Percentiles rank a stretch among this genome's conserved stretches.
Conservation (phyloP, 1,284 basidiomycete species). For the Trametes sp. region DNA sequence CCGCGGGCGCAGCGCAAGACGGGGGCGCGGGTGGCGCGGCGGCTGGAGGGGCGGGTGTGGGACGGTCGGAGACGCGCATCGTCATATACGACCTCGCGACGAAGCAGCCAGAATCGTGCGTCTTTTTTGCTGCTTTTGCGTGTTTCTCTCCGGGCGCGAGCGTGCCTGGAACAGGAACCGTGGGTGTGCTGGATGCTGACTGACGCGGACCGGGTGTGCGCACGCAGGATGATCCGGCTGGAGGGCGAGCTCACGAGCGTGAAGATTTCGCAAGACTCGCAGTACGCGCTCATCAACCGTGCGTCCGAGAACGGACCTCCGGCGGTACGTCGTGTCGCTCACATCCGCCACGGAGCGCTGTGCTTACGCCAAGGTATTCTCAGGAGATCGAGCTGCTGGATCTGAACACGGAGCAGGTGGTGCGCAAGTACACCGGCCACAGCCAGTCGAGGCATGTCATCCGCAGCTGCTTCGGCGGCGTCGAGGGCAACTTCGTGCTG, state of each 20-base stretch:
- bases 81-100: slow-evolving; percentile 79
- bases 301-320: slow-evolving; percentile 55
- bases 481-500: slow-evolving; percentile 88
- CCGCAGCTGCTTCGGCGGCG: slow-evolving; percentile 94
- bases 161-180: background rate
- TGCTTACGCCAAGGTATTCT: slow-evolving; percentile 26
- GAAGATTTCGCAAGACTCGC: slow-evolving; percentile 87
- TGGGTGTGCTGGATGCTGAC: background rate
- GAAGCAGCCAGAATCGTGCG: slow-evolving; percentile 69
- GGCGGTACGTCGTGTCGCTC: slow-evolving; percentile 50
- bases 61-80: slow-evolving; percentile 67
- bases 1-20: slow-evolving; percentile 32
- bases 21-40: slow-evolving; percentile 45
- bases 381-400: slow-evolving; percentile 93
- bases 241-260: slow-evolving; percentile 89
- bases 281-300: slow-evolving; percentile 88
- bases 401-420: slow-evolving; percentile 70
- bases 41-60: slow-evolving; percentile 37
- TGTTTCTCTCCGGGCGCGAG: background rate
- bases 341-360: slow-evolving; percentile 16
- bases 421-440: slow-evolving; percentile 85
- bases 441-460: slow-evolving; percentile 86
- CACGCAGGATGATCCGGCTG: slow-evolving; percentile 65
- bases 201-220: slow-evolving; percentile 15
- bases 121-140: slow-evolving; percentile 28